These are phyloP conservation scores for Carex scoparia DNA, from an alignment of 176 grass and related monocot genomes.

Conservation along the genomic window DNA sequence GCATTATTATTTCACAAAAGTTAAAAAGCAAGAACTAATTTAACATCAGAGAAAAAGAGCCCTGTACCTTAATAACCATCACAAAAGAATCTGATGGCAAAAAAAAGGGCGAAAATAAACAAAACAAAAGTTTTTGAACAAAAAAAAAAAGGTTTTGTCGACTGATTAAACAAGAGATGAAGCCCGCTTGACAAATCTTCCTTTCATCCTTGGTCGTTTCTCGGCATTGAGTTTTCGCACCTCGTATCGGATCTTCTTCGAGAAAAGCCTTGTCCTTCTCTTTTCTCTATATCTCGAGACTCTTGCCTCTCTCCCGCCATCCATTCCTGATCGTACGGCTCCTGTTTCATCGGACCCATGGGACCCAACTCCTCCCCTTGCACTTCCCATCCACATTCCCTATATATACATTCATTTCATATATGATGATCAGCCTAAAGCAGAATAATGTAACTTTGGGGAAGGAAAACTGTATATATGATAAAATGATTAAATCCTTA, in stretches of 20 bases:
- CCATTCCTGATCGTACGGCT: not conserved
- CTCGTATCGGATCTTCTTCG: conserved; percentile 99
- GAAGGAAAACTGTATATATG: not conserved
- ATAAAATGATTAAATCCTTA: conserved; percentile 4
- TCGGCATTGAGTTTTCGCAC: conserved; percentile 96
- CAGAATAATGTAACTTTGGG: not conserved
- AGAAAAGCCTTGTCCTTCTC: conserved; percentile 86
- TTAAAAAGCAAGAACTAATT: conserved; percentile 12
- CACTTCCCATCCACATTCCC: conserved; percentile 44
- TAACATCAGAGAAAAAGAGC: conserved; percentile 11
- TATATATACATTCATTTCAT: conserved; percentile 31
- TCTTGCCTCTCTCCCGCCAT: conserved; percentile 50
- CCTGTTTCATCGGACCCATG: conserved; percentile 2
- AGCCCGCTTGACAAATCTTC: conserved; percentile 81
- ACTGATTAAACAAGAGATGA: not conserved
- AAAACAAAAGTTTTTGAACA: not conserved
- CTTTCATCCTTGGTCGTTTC: conserved; percentile 96
- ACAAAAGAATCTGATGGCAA: conserved; percentile 32
- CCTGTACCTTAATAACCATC: conserved; percentile 24
- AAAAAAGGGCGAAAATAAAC: conserved; percentile 27
- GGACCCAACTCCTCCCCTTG: conserved; percentile 10
- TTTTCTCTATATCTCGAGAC: conserved; percentile 91
- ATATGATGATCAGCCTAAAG: conserved; percentile 8
- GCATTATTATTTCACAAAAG: conserved; percentile 11
- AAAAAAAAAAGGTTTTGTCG: conserved; percentile 18